Percentiles rank a stretch among this genome's conserved stretches.
Conservation (phyloP, 768 basidiomycete species). For the Chalciporus chontae region DNA sequence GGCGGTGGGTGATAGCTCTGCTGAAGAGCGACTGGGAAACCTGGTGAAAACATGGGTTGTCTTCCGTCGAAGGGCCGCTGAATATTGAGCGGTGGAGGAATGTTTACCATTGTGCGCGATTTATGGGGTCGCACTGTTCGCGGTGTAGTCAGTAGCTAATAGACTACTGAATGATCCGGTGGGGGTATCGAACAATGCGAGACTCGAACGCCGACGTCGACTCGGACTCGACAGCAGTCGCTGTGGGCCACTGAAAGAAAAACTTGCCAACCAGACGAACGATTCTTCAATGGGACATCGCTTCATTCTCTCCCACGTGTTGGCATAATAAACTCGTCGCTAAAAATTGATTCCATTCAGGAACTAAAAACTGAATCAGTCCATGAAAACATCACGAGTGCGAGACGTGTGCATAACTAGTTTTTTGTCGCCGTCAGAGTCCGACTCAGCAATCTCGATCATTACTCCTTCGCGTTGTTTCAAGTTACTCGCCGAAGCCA, state of each 20-base stretch:
- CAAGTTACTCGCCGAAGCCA: too few relatives aligned
- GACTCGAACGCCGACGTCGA: conserved; percentile 3
- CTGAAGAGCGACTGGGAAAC: conserved; percentile 56
- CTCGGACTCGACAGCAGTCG: background rate
- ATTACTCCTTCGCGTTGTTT: too few relatives aligned
- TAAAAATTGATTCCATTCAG: too few relatives aligned
- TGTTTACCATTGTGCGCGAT: conserved; percentile 38
- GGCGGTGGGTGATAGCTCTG: conserved; percentile 52
- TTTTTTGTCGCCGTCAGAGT: too few relatives aligned
- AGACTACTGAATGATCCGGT: background rate
- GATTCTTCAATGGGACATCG: too few relatives aligned
- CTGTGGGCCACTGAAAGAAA: conserved; percentile 1
- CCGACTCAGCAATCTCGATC: too few relatives aligned
- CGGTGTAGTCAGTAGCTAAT: background rate
- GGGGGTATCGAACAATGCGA: conserved; percentile 2
- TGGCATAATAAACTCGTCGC: too few relatives aligned
- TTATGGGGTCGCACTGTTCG: background rate
- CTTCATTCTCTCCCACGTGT: conserved; percentile 11
- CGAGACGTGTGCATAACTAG: too few relatives aligned
- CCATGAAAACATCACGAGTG: too few relatives aligned
- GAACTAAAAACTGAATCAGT: too few relatives aligned
- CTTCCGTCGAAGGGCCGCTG: conserved; percentile 52
- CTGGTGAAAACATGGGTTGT: conserved; percentile 61
- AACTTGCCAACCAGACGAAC: background rate
- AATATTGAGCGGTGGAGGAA: conserved; percentile 49